These are phyloP conservation scores for Aspergillus cristatus DNA, from an alignment of 495 filamentous ascomycete species.

Conservation along the genomic window DNA sequence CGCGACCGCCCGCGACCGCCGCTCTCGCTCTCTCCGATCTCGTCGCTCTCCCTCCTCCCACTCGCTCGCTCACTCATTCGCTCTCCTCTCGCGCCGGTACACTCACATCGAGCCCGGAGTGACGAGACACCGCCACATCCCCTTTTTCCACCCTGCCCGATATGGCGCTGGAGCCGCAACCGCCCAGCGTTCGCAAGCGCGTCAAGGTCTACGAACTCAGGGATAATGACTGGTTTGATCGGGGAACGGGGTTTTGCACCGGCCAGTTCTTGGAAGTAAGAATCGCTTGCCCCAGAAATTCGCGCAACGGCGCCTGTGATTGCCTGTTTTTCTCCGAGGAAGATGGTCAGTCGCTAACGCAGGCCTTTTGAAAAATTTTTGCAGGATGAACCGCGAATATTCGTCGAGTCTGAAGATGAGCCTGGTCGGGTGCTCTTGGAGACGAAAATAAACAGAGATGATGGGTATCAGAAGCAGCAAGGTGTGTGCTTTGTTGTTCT, in stretches of 20 bases:
- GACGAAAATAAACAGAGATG: conserved; percentile 82
- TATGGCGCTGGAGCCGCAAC: conserved; percentile 84
- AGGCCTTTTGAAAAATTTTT: background rate
- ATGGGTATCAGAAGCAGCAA: conserved; percentile 98
- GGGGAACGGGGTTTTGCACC: conserved; percentile 91
- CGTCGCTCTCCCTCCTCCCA: conserved; percentile 5
- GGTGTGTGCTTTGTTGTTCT: conserved; percentile 35
- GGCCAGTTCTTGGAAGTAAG: conserved; percentile 71
- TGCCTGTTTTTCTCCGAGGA: too few species aligned
- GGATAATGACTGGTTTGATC: conserved; percentile 98
- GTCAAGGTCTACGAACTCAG: conserved; percentile 98
- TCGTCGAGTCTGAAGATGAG: conserved; percentile 89
- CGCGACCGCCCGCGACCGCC: background rate
- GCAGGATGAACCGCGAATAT: conserved; percentile 76
- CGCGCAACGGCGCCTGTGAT: too few species aligned
- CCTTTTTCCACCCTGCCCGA: conserved; percentile 26
- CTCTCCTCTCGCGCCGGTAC: conserved; percentile 28
- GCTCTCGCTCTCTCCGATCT: too few species aligned
- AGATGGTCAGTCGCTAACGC: conserved; percentile 6
- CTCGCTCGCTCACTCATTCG: conserved; percentile 7
- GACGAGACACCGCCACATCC: conserved; percentile 29
- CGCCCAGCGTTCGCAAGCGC: conserved; percentile 81
- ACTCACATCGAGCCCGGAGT: conserved; percentile 34
- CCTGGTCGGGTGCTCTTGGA: conserved; percentile 75
- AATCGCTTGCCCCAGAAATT: too few species aligned